These are phyloP conservation scores for Pugionium dolabratum DNA, from an alignment of 345 rosid genomes.

Conservation along the genomic window DNA sequence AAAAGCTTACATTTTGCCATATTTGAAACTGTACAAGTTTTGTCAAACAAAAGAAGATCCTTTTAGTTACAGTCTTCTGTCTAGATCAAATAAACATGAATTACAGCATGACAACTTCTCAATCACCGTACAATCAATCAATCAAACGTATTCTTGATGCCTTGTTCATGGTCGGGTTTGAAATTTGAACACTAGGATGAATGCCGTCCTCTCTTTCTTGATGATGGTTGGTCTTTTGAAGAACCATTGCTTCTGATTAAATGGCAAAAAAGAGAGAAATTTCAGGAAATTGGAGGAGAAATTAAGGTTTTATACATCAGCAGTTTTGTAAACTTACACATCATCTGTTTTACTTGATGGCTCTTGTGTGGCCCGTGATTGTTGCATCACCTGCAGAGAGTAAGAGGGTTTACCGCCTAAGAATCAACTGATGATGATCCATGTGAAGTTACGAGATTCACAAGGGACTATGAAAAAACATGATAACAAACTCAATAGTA, in stretches of 20 bases:
- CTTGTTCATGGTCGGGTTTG: background rate
- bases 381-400: conserved; percentile 51
- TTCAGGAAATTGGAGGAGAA: background rate
- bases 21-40: conserved; percentile 36
- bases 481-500: conserved; percentile 6
- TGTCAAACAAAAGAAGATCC: conserved; percentile 26
- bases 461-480: conserved; percentile 4
- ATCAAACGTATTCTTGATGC: conserved; percentile 10
- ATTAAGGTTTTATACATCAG: background rate
- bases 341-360: conserved; percentile 55
- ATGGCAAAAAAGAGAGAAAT: background rate
- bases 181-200: conserved; percentile 13
- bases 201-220: conserved; percentile 34
- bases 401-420: background rate
- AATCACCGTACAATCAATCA: conserved; percentile 12
- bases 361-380: conserved; percentile 48
- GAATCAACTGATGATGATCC: conserved; percentile 11
- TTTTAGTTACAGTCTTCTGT: conserved; percentile 24
- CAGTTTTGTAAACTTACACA: conserved; percentile 49
- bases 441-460: conserved; percentile 14
- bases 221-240: conserved; percentile 30
- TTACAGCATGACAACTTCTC: conserved; percentile 19
- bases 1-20: conserved; percentile 10
- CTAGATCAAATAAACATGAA: conserved; percentile 25
- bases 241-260: conserved; percentile 38